phyloP scores from a whole-genome alignment of 1,139 yeast genomes.

The Candida tropicalis region DNA sequence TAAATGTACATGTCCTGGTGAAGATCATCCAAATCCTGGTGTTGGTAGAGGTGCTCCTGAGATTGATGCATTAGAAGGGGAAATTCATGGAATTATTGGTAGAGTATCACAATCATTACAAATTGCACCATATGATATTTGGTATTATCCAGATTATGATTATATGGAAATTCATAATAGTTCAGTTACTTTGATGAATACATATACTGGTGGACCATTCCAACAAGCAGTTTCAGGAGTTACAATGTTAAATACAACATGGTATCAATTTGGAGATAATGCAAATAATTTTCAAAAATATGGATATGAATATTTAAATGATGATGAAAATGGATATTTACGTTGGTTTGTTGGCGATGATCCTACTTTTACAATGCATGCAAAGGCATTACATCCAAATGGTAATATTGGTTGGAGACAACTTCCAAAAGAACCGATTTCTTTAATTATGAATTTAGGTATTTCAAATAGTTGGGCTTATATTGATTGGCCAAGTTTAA shows the following conservation, averaged over 20 bases:
- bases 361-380: slow-evolving; percentile 63
- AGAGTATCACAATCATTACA: slow-evolving; percentile 81
- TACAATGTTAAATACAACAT: slow-evolving; percentile 67
- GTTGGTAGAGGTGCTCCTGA: slow-evolving; percentile 88
- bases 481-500: slow-evolving; percentile 72
- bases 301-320: slow-evolving; percentile 77
- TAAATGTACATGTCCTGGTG: slow-evolving; percentile 72
- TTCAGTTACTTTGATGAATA: slow-evolving; percentile 67
- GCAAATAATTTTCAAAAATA: slow-evolving; percentile 61
- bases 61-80: slow-evolving; percentile 82
- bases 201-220: slow-evolving; percentile 80
- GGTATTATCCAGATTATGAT: slow-evolving; percentile 83
- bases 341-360: slow-evolving; percentile 80
- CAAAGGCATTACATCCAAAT: slow-evolving; percentile 72
- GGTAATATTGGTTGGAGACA: slow-evolving; percentile 81
- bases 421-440: slow-evolving; percentile 86
- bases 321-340: slow-evolving; percentile 66
- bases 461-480: slow-evolving; percentile 81
- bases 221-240: slow-evolving; percentile 84
- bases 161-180: slow-evolving; percentile 64
- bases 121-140: slow-evolving; percentile 81
- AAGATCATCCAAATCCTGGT: slow-evolving; percentile 79
- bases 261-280: slow-evolving; percentile 69
- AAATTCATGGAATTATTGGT: slow-evolving; percentile 59
- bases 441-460: slow-evolving; percentile 76